These are phyloP conservation scores for Colletotrichum siamense DNA, from an alignment of 2,329 filamentous ascomycete species.

Conservation along the genomic window DNA sequence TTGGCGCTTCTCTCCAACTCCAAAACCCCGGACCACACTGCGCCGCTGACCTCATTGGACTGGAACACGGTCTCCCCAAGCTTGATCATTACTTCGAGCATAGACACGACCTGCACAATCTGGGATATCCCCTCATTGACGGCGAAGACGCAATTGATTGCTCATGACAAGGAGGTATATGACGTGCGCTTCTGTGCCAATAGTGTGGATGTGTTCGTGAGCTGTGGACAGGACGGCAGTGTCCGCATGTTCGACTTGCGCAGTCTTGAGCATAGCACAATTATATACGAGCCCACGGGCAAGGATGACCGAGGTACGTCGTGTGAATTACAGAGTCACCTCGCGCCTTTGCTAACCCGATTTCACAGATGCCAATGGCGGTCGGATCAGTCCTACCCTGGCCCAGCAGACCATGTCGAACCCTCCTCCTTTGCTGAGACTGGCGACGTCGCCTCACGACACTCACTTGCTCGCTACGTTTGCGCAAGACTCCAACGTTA, in stretches of 20 bases:
- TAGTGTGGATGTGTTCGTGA: conserved; percentile 98
- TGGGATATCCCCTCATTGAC: conserved; percentile 99
- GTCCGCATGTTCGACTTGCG: conserved; percentile 98
- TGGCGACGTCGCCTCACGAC: conserved; percentile 93
- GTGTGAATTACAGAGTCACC: not conserved
- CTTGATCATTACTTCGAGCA: conserved; percentile 97
- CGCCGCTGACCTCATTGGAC: conserved; percentile 92
- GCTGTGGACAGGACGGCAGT: conserved; percentile 95
- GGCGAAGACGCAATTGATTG: conserved; percentile 97
- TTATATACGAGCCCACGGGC: conserved; percentile 96
- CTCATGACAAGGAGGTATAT: conserved; percentile 98
- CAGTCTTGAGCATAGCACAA: conserved; percentile 96
- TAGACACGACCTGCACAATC: conserved; percentile 98
- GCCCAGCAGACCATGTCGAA: conserved; percentile 79
- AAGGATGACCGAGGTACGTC: conserved; percentile 75
- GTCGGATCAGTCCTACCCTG: conserved; percentile 75
- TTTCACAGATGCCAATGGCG: conserved; percentile 57
- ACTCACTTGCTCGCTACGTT: conserved; percentile 97
- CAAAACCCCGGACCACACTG: conserved; percentile 97
- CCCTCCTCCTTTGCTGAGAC: conserved; percentile 77
- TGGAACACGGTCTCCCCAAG: conserved; percentile 98
- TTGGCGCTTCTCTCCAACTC: conserved; percentile 94
- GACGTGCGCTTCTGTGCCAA: conserved; percentile 98
- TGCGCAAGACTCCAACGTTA: conserved; percentile 88
- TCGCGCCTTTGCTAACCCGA: not conserved